These are phyloP conservation scores for Hericium alpestre DNA, from an alignment of 768 basidiomycete genomes.

Conservation along the genomic window DNA sequence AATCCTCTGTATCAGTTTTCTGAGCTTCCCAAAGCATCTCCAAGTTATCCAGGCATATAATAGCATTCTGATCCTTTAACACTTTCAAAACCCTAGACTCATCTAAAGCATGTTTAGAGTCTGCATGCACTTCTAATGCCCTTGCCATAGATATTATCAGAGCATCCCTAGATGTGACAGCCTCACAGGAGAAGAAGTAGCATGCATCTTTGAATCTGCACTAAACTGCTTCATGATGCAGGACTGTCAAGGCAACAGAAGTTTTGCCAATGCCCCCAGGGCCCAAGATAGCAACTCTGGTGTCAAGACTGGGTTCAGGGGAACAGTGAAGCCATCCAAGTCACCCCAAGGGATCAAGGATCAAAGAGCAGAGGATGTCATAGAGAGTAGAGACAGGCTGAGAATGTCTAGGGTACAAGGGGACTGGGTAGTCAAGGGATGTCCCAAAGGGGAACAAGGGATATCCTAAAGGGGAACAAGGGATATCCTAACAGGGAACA, in stretches of 20 bases:
- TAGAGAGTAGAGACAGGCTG: no score
- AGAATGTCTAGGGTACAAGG: no score
- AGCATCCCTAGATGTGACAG: not conserved
- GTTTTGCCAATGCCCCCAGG: conserved; percentile 10
- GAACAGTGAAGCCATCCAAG: no score
- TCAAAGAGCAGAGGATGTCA: no score
- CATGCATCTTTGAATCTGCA: not conserved
- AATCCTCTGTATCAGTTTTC: not conserved
- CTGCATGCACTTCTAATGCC: not conserved
- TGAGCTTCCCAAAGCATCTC: not conserved
- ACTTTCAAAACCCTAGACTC: not conserved
- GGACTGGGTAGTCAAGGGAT: no score
- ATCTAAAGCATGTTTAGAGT: not conserved
- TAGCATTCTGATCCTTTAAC: not conserved
- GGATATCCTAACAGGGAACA: no score
- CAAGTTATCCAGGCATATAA: conserved; percentile 1
- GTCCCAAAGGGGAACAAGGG: no score
- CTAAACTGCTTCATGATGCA: not conserved
- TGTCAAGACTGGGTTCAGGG: no score
- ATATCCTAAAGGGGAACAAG: no score
- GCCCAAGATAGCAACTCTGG: conserved; percentile 1
- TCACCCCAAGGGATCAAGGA: no score
- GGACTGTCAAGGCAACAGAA: conserved; percentile 2
- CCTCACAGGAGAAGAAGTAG: conserved; percentile 4
- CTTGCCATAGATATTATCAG: not conserved